Evolutionary conservation across 768 basidiomycete species (phyloP), one percentile per base, ranked within the genome.

Genomic region (Tulasnella sp.): DNA sequence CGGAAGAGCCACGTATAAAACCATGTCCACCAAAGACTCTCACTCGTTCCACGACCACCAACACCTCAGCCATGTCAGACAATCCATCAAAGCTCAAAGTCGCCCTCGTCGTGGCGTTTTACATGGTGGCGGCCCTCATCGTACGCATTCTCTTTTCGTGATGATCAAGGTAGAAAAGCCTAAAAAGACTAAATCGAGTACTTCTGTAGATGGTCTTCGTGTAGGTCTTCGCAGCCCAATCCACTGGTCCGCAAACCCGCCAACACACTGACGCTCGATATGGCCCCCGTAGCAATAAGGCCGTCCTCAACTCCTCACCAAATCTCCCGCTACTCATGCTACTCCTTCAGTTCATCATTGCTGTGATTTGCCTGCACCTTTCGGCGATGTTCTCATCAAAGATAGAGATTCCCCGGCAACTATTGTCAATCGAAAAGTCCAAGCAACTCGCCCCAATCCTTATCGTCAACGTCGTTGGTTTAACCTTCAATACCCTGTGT

Each of bases 401-500:
- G 34, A 88, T 93, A 58, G 88, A 90, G 83, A 88, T 94, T 27
- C 92, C 92, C 0, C 76, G 42, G 18, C 86, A 74, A 39, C 44
- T 85, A 44, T 82, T 90, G 48, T 89, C 91, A 31, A n/a, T 86
- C 3, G 85, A 86, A 42, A 87, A 87, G 6, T 90, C 88, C 9
- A 90, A 88, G 83, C 91, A 91, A 81, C 87, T 93, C 6, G 81
- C 88, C 2, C 91, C 92, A 3, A 90, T 93, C 12, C 88, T 93
- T 81, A 44, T 82, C 1, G 91, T 93, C 68, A 93, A 93, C 82
- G 89, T 93, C n/a, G 85, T 91, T 9, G 93, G 93, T 1, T 87
- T 95, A 5, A 89, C 93, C 0, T 94, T 94, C 87, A 94, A 94
- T 81, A 93, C 91, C 0, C 88, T 94, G 7, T 94, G 94, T 83